Base-by-base conservation (phyloP, 176 grass and related monocot genomes). In the Carex parvula region DNA sequence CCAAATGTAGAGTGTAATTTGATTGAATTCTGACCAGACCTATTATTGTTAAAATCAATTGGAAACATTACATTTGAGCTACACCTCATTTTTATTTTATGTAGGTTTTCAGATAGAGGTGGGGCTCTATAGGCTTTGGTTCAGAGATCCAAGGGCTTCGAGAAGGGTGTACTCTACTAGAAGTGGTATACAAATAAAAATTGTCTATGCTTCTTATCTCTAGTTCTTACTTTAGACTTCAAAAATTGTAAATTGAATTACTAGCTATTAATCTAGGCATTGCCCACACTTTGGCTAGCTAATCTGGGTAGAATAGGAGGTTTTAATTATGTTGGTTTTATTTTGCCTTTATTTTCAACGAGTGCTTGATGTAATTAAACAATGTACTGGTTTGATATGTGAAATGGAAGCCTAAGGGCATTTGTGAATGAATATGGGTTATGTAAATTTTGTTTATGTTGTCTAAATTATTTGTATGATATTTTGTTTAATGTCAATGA, bases 91-190 rank as follows among this genome's bases (percentile, higher is more conserved):
- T 24, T 24, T 24, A 24, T 24, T 24, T 24, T 24, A 24, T 24
- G 0, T 24, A 24, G 24, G 24, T 24, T 0, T 24, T 24, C 24
- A 24, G 24, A 24, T 24, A 24, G 24, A 24, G 24, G 24, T 24
- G 24, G 24, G 24, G 24, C 24, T 24, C 24, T 24, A 24, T 24
- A 89, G 92, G 91, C 46, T 86, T 70, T 83, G 91, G 95, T 89
- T 84, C 82, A 52, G 92, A 88, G 46, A 16, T 92, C 46, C 55
- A 91, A 81, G 95, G 90, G 75, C 95, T 98, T 66, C 85, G 77
- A 70, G 92, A 98, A 89, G 95, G 92, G 20, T 88, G 91, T 93
- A 81, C 79, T 88, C 93, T 95, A 70, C 87, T 95, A 69, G 92
- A 95, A 95, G 95, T 98, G 89, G 95, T 95, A 98, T 70, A 53